Percentiles rank a stretch among this genome's conserved stretches.
These are phyloP conservation scores for Neoarthrinium moseri DNA, from an alignment of 2,329 filamentous ascomycete genomes.

Conservation along the genomic window DNA sequence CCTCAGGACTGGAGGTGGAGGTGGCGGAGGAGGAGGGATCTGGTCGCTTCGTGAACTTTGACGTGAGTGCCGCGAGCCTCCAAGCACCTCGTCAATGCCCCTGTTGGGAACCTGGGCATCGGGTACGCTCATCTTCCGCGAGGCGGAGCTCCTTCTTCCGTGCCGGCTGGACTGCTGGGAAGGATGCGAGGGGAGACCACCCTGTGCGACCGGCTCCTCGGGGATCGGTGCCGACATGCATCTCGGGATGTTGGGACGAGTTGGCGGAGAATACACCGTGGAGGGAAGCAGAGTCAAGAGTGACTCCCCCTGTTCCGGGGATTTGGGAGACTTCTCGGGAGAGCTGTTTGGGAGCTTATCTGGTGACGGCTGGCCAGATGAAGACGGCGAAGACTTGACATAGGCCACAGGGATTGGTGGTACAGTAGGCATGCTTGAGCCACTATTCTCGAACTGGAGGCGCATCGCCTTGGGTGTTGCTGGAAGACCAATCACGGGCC, in stretches of 20 bases:
- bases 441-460: constrained; percentile 66
- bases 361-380: constrained; percentile 34
- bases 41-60: constrained; percentile 50
- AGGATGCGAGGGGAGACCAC: constrained; percentile 37
- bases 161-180: constrained; percentile 26
- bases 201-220: constrained; percentile 38
- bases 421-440: constrained; percentile 51
- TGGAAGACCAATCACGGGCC: constrained; percentile 72
- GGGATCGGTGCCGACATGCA: constrained; percentile 63
- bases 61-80: constrained; percentile 31
- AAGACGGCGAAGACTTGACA: constrained; percentile 38
- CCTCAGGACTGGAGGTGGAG: constrained; percentile 54
- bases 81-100: constrained; percentile 47
- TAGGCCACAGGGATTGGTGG: constrained; percentile 52
- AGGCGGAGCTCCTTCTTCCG: constrained; percentile 24
- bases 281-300: constrained; percentile 53
- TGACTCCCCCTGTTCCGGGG: constrained; percentile 23
- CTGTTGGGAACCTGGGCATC: constrained; percentile 32
- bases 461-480: constrained; percentile 91
- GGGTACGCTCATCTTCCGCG: constrained; percentile 37
- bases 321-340: constrained; percentile 27
- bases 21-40: constrained; percentile 52
- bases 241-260: constrained; percentile 48
- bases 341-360: constrained; percentile 25
- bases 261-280: constrained; percentile 59